Evolutionary conservation across 1,284 basidiomycete genomes (phyloP).

Genomic region (Leucoagaricus sp.): DNA sequence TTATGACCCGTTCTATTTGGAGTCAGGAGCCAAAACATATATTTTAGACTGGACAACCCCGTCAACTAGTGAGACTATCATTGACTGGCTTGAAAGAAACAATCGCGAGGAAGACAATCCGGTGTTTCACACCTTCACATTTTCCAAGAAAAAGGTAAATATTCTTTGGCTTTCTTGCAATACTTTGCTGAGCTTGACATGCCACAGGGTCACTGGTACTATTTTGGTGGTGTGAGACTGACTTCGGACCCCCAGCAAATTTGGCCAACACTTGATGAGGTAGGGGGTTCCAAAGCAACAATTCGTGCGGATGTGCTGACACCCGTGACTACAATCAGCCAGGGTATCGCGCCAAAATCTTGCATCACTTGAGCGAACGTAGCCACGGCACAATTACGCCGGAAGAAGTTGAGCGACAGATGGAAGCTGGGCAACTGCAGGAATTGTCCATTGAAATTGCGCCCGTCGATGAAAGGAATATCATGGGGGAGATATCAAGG

Average conservation of each 20-base stretch:
- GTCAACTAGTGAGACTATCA: slow-evolving; percentile 32
- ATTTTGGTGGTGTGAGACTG: slow-evolving; percentile 1
- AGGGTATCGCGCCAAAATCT: slow-evolving; percentile 30
- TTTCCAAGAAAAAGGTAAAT: slow-evolving; percentile 42
- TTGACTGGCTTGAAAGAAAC: slow-evolving; percentile 32
- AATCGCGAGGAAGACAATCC: slow-evolving; percentile 19
- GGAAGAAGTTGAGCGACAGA: slow-evolving; percentile 29
- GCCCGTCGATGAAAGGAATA: slow-evolving; percentile 26
- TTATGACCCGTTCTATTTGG: slow-evolving; percentile 53
- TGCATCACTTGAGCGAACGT: slow-evolving; percentile 35
- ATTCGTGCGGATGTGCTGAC: slow-evolving; percentile 21
- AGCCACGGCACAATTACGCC: slow-evolving; percentile 28
- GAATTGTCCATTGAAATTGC: slow-evolving; percentile 44
- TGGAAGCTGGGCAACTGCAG: slow-evolving; percentile 37
- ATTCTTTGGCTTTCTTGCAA: neutral
- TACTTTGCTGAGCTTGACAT: neutral
- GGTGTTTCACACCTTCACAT: slow-evolving; percentile 50
- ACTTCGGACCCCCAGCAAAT: neutral
- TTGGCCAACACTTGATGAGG: slow-evolving; percentile 11
- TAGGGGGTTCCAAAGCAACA: neutral
- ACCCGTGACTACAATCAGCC: slow-evolving; percentile 23
- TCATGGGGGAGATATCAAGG: slow-evolving; percentile 26
- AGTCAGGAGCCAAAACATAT: slow-evolving; percentile 41
- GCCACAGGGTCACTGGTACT: slow-evolving; percentile 12
- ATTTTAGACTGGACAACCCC: slow-evolving; percentile 53